phyloP scores from a whole-genome alignment of 805 yeast genomes.

The Ogataea degrootiae region DNA sequence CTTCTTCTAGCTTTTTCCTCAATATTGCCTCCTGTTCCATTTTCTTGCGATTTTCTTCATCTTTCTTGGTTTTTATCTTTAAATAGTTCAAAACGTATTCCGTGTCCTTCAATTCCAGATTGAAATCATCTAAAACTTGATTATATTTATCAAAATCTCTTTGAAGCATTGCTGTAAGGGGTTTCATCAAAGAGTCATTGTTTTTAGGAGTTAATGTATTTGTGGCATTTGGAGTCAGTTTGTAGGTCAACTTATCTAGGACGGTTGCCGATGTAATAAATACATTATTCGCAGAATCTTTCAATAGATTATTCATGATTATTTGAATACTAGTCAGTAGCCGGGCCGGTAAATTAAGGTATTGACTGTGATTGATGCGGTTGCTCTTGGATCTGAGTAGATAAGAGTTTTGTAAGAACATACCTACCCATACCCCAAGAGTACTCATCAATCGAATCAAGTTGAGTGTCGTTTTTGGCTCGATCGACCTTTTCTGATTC shows the following conservation, averaged over 20 bases:
- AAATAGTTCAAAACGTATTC: slow-evolving; percentile 24
- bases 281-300: slow-evolving; percentile 29
- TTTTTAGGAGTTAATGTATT: slow-evolving; percentile 25
- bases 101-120: slow-evolving; percentile 25
- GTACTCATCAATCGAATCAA: no score
- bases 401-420: no score
- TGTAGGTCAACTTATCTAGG: slow-evolving; percentile 27
- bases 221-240: slow-evolving; percentile 21
- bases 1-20: slow-evolving; percentile 18
- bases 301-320: slow-evolving; percentile 23
- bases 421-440: no score
- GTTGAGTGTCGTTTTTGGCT: not conserved
- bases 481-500: no score
- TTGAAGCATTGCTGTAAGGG: slow-evolving; percentile 20
- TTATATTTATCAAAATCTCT: slow-evolving; percentile 26
- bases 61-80: slow-evolving; percentile 25
- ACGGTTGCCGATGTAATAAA: slow-evolving; percentile 31
- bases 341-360: no score
- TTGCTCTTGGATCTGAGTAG: no score
- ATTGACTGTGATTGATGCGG: no score
- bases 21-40: slow-evolving; percentile 19
- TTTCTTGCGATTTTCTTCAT: slow-evolving; percentile 19
- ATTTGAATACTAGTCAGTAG: no score
- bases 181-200: slow-evolving; percentile 23
- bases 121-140: slow-evolving; percentile 25